Evolutionary conservation across 176 grass and related monocot genomes (phyloP).

Genomic region (Stipa capillata): DNA sequence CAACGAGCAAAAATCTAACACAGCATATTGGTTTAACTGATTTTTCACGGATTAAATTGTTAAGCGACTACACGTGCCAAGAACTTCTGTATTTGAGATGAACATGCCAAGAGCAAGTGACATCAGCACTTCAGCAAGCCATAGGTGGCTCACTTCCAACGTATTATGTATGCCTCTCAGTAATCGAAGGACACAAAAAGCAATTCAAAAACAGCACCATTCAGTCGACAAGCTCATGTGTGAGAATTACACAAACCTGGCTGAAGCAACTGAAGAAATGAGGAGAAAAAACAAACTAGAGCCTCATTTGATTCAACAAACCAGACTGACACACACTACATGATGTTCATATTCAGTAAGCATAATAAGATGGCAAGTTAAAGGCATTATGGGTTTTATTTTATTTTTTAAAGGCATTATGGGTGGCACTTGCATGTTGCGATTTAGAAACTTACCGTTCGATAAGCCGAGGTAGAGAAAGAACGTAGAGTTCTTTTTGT

Average conservation of each 20-base stretch:
- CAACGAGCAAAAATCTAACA: neutral
- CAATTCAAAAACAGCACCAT: neutral
- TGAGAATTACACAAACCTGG: neutral
- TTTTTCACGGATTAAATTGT: neutral
- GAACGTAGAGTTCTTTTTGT: constrained; percentile 49
- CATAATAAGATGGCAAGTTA: neutral
- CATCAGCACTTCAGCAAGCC: no score
- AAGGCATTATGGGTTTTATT: no score
- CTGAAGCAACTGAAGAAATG: neutral
- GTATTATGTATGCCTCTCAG: neutral
- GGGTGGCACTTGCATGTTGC: neutral
- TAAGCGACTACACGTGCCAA: no score
- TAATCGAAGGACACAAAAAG: neutral
- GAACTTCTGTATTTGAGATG: neutral
- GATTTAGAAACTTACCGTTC: constrained; percentile 27
- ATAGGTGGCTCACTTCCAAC: neutral
- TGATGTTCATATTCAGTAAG: neutral
- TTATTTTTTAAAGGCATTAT: no score
- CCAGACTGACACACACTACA: neutral
- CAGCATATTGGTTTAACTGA: neutral
- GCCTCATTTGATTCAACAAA: neutral
- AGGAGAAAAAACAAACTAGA: neutral
- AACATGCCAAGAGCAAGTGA: neutral
- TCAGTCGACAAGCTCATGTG: neutral
- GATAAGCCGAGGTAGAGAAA: constrained; percentile 52